Evolutionary conservation across 495 filamentous ascomycete species (phyloP).

Genomic region (Xylaria telfairii): DNA sequence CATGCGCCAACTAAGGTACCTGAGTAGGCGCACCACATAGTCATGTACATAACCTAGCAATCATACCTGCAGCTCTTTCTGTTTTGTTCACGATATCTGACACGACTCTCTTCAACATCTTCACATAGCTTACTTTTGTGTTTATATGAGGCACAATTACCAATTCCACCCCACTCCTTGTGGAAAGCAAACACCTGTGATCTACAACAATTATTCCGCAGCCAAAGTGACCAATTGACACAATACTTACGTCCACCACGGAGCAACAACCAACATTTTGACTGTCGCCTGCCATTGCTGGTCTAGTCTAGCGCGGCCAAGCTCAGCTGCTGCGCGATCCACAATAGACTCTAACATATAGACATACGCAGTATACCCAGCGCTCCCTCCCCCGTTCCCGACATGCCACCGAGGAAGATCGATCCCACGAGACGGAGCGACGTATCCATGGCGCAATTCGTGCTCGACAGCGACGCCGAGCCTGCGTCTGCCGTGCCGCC

Average conservation of each 20-base stretch:
- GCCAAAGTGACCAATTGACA: neutral
- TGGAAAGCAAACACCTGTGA: neutral
- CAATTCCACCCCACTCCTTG: neutral
- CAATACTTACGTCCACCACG: neutral
- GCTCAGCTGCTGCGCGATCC: constrained; percentile 3
- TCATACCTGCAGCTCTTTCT: neutral
- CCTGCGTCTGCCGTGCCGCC: constrained; percentile 31
- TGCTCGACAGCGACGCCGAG: constrained; percentile 44
- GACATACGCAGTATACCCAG: neutral
- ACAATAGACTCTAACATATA: neutral
- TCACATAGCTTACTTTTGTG: neutral
- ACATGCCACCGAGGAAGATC: constrained; percentile 22
- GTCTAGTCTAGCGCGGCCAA: constrained; percentile 12
- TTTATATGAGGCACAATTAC: neutral
- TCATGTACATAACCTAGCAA: neutral
- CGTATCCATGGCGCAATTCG: constrained; percentile 50
- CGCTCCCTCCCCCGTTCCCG: neutral
- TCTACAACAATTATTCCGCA: neutral
- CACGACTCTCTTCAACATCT: neutral
- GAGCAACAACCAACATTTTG: neutral
- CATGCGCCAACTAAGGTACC: neutral
- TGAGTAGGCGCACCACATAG: neutral
- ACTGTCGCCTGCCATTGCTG: neutral
- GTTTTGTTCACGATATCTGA: neutral
- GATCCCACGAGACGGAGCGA: constrained; percentile 26